phyloP scores from a whole-genome alignment of 2,329 filamentous ascomycete species.

The Fusarium graminum region DNA sequence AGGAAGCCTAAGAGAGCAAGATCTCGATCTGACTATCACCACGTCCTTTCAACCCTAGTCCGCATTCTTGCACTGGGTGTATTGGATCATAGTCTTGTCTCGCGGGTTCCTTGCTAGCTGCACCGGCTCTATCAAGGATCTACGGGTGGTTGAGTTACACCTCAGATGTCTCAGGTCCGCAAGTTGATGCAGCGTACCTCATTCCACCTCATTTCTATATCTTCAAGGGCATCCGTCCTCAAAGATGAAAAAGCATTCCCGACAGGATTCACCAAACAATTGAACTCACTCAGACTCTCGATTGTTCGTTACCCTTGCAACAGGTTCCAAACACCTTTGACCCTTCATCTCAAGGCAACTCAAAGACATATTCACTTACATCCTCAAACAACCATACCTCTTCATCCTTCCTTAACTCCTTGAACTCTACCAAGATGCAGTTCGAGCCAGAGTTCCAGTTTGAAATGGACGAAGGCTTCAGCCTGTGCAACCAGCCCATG shows the following conservation, averaged over 20 bases:
- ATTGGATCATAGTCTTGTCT: constrained; percentile 51
- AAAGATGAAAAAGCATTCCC: constrained; percentile 53
- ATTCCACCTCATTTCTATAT: constrained; percentile 59
- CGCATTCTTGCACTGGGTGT: constrained; percentile 51
- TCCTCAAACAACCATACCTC: constrained; percentile 20
- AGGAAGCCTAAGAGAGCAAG: not conserved
- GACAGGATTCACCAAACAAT: constrained; percentile 48
- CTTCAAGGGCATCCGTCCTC: constrained; percentile 56
- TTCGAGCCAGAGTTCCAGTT: constrained; percentile 57
- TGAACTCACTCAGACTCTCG: constrained; percentile 28
- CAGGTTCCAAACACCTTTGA: constrained; percentile 30
- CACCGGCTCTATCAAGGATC: constrained; percentile 50
- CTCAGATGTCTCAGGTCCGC: constrained; percentile 53
- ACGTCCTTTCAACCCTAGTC: constrained; percentile 47
- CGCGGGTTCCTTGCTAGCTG: constrained; percentile 52
- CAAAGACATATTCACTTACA: constrained; percentile 32
- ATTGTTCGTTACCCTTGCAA: constrained; percentile 40
- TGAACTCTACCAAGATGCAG: constrained; percentile 52
- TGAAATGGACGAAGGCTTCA: constrained; percentile 58
- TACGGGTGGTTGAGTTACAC: constrained; percentile 53
- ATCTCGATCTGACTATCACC: constrained; percentile 47
- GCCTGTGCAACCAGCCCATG: constrained; percentile 54
- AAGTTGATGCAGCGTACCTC: constrained; percentile 52
- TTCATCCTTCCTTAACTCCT: constrained; percentile 22
- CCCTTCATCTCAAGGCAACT: constrained; percentile 34